These are phyloP conservation scores for Phytopythium litorale DNA, from an alignment of 352 stramenopile species.

Conservation along the genomic window DNA sequence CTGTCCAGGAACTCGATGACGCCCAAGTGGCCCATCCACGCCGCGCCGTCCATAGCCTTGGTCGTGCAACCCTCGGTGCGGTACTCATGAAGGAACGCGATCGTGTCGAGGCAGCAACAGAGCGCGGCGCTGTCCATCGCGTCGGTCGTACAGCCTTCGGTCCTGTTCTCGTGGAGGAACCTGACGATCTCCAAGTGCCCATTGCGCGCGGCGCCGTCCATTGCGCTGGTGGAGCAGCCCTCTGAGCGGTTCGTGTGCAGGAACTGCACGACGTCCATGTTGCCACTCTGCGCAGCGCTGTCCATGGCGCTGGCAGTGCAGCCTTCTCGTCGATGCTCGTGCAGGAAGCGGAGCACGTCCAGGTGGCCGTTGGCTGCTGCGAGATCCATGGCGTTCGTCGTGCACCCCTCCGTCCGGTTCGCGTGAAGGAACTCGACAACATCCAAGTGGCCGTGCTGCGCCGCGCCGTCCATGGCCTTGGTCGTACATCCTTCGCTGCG, in stretches of 20 bases:
- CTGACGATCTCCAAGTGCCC: conserved; percentile 26
- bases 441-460: conserved; percentile 17
- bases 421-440: conserved; percentile 25
- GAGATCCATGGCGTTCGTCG: conserved; percentile 29
- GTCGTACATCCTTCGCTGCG: conserved; percentile 20
- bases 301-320: conserved; percentile 33
- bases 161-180: conserved; percentile 26
- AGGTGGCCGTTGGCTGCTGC: conserved; percentile 24
- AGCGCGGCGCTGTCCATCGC: conserved; percentile 28
- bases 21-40: conserved; percentile 8
- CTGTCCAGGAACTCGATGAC: conserved; percentile 20
- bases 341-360: conserved; percentile 25
- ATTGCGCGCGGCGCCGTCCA: conserved; percentile 33
- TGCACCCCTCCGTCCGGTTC: conserved; percentile 21
- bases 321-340: conserved; percentile 24
- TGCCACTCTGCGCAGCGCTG: conserved; percentile 20
- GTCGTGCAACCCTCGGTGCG: conserved; percentile 24
- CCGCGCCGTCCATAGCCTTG: conserved; percentile 4
- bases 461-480: conserved; percentile 23
- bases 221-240: conserved; percentile 29
- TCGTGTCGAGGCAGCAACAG: conserved; percentile 22
- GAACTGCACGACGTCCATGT: conserved; percentile 25
- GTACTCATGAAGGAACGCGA: conserved; percentile 29
- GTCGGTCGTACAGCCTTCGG: conserved; percentile 20
- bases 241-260: conserved; percentile 23